Conservation (phyloP, 495 filamentous ascomycete species). For the Podospora comata region DNA sequence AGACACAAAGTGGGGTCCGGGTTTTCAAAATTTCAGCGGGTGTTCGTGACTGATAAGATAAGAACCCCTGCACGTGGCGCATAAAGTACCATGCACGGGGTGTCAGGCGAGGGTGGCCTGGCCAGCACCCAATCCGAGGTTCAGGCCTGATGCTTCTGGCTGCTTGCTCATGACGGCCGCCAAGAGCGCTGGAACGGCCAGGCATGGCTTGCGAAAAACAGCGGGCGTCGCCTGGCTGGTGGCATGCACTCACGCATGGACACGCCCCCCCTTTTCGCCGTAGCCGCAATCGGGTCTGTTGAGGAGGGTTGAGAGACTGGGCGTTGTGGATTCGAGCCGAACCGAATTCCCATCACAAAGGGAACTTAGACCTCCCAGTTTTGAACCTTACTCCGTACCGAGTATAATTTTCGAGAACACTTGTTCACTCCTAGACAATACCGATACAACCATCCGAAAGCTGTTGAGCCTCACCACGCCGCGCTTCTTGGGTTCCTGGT, state of each 20-base stretch:
- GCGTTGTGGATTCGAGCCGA: neutral
- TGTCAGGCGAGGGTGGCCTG: neutral
- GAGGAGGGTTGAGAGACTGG: neutral
- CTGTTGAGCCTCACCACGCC: constrained; percentile 1
- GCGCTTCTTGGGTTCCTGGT: neutral
- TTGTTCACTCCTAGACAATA: constrained; percentile 2
- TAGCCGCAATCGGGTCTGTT: constrained; percentile 7
- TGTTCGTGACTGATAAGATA: constrained; percentile 1
- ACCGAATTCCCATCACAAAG: constrained; percentile 15
- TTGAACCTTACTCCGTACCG: neutral
- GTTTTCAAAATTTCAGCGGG: constrained; percentile 6
- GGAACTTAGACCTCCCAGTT: neutral
- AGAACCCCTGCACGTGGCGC: neutral
- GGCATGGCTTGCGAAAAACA: constrained; percentile 19
- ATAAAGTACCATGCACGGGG: neutral
- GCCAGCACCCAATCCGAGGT: neutral
- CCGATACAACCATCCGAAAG: neutral
- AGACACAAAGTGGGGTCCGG: neutral
- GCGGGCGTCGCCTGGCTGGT: constrained; percentile 7
- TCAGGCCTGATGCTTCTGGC: neutral
- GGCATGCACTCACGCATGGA: neutral
- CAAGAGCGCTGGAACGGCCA: constrained; percentile 25
- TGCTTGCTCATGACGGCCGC: constrained; percentile 27
- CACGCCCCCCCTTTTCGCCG: constrained; percentile 6
- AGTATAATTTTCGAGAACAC: neutral